phyloP scores from a whole-genome alignment of 1,139 yeast genomes.

The Zygoascus hellenicus region DNA sequence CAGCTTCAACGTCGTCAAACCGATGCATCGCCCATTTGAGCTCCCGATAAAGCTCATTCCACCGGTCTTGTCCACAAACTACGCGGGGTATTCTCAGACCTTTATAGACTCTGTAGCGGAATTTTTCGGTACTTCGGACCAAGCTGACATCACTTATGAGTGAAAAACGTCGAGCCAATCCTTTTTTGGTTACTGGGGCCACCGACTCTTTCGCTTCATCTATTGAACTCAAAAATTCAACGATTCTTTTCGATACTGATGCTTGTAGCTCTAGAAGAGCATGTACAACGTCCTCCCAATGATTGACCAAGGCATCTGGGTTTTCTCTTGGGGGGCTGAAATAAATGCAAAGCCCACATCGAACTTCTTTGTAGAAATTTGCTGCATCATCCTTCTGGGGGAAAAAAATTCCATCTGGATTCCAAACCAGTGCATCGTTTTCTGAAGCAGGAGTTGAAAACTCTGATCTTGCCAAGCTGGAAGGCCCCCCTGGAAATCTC shows the following conservation, averaged over 20 bases:
- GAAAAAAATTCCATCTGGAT: conserved; percentile 4
- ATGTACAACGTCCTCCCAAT: conserved; percentile 27
- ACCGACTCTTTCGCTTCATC: conserved; percentile 10
- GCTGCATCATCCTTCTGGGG: neutral
- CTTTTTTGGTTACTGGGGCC: neutral
- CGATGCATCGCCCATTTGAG: conserved; percentile 19
- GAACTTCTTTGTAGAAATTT: conserved; percentile 8
- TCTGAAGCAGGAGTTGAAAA: neutral
- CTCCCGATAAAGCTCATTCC: conserved; percentile 24
- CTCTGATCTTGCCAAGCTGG: neutral
- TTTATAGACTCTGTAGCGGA: conserved; percentile 20
- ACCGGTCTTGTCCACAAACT: conserved; percentile 28
- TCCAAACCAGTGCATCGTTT: conserved; percentile 2
- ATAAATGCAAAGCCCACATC: conserved; percentile 24
- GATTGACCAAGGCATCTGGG: conserved; percentile 21
- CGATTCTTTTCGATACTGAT: conserved; percentile 15
- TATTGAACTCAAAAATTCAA: conserved; percentile 15
- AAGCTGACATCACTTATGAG: conserved; percentile 16
- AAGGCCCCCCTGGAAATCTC: conserved; percentile 1
- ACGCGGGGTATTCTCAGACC: conserved; percentile 28
- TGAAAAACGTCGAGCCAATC: neutral
- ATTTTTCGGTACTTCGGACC: conserved; percentile 19
- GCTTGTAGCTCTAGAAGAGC: conserved; percentile 25
- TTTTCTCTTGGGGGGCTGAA: conserved; percentile 19
- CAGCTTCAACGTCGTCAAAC: conserved; percentile 14